Evolutionary conservation across 1,284 basidiomycete genomes (phyloP).

Genomic region (Ceratorhiza oryzae-sativae): DNA sequence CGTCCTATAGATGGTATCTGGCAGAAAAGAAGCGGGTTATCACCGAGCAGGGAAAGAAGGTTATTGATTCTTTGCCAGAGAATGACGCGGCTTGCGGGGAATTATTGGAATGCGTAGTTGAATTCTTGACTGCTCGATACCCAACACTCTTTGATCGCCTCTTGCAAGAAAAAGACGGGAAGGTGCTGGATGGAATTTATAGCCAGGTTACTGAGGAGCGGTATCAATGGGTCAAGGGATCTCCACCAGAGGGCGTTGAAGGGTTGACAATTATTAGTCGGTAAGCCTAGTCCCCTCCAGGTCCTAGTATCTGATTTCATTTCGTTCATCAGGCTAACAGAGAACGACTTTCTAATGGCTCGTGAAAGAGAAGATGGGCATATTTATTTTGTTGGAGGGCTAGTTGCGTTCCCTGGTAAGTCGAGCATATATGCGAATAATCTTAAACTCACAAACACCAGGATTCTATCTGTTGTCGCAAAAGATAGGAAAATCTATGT

Average conservation of each 20-base stretch:
- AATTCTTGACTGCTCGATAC: constrained; percentile 54
- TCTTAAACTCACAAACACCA: constrained; percentile 34
- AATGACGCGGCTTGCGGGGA: constrained; percentile 54
- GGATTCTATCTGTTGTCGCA: constrained; percentile 53
- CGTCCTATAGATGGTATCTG: constrained; percentile 53
- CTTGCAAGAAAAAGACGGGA: constrained; percentile 20
- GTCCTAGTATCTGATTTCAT: not conserved
- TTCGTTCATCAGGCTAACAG: constrained; percentile 49
- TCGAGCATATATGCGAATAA: not conserved
- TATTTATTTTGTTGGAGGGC: constrained; percentile 53
- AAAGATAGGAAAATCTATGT: constrained; percentile 53
- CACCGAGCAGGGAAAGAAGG: constrained; percentile 50
- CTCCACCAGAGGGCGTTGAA: constrained; percentile 47
- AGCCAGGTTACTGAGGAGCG: constrained; percentile 52
- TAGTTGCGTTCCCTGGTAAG: constrained; percentile 53
- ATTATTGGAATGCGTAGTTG: constrained; percentile 51
- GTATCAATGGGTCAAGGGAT: constrained; percentile 32
- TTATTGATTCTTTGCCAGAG: constrained; percentile 53
- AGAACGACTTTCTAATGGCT: constrained; percentile 56
- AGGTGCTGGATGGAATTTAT: constrained; percentile 47
- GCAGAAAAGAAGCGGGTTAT: constrained; percentile 53
- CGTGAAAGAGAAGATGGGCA: constrained; percentile 53
- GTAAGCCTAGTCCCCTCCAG: constrained; percentile 41
- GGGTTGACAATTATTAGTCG: constrained; percentile 50
- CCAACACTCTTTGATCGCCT: constrained; percentile 52